Conservation (phyloP, 2,329 filamentous ascomycete genomes). For the Emergomyces pasteurianus region DNA sequence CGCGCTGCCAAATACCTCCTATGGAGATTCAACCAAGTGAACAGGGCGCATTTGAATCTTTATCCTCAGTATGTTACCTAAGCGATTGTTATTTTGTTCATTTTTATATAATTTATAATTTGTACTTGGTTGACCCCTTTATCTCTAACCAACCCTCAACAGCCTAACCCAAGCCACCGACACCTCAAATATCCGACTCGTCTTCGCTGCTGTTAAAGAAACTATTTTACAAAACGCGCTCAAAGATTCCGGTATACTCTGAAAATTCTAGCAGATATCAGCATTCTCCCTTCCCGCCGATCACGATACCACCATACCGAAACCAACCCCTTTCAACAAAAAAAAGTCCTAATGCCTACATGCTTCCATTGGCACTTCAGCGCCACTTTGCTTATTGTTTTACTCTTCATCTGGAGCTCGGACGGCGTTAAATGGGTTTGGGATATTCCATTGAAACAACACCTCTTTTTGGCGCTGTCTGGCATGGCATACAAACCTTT, state of each 20-base stretch:
- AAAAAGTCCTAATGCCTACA: neutral
- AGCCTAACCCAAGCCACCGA: slow-evolving; percentile 98
- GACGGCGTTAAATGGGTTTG: neutral
- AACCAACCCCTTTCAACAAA: neutral
- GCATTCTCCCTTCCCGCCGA: neutral
- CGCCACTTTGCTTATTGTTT: neutral
- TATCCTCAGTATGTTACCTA: slow-evolving; percentile 69
- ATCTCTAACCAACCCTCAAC: slow-evolving; percentile 17
- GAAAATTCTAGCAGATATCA: slow-evolving; percentile 20
- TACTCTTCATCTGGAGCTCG: neutral
- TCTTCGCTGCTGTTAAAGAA: slow-evolving; percentile 97
- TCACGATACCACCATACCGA: neutral
- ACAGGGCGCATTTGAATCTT: slow-evolving; percentile 85
- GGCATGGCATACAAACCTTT: neutral
- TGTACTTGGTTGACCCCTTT: neutral
- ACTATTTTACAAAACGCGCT: slow-evolving; percentile 97
- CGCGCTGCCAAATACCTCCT: slow-evolving; percentile 94
- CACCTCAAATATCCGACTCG: slow-evolving; percentile 93
- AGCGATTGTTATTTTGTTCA: neutral
- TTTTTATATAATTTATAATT: neutral
- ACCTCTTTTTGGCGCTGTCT: neutral
- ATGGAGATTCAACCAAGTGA: slow-evolving; percentile 98
- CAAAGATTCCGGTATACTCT: slow-evolving; percentile 94
- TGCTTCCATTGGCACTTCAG: neutral
- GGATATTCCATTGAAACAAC: neutral